Evolutionary conservation across 2,329 filamentous ascomycete genomes (phyloP).

Genomic region (Sclerotinia glacialis): DNA sequence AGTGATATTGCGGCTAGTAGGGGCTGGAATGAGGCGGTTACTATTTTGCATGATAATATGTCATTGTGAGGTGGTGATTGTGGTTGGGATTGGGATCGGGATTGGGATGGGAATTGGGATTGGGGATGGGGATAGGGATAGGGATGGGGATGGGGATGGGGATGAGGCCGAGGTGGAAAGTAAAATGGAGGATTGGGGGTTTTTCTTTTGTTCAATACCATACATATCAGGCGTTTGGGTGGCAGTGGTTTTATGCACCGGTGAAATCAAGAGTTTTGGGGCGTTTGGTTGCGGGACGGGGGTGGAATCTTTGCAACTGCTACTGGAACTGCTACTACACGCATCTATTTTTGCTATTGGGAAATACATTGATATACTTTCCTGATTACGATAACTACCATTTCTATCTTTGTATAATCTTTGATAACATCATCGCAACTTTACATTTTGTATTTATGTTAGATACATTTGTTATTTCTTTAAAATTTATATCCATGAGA

Average conservation of each 20-base stretch:
- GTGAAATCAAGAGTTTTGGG: background rate
- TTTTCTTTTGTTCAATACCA: background rate
- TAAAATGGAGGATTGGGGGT: background rate
- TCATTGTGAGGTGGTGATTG: slow-evolving; percentile 4
- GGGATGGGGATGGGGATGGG: background rate
- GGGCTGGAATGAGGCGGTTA: slow-evolving; percentile 56
- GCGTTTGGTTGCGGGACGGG: too few relatives aligned
- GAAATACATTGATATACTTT: background rate
- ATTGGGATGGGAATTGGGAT: background rate
- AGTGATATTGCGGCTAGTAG: slow-evolving; percentile 57
- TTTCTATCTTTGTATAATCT: background rate
- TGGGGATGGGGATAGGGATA: background rate
- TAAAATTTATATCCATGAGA: too few relatives aligned
- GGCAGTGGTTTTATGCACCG: background rate
- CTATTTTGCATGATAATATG: slow-evolving; percentile 22
- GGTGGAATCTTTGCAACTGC: background rate
- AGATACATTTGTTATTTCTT: too few relatives aligned
- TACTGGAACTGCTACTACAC: background rate
- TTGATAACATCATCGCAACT: too few relatives aligned
- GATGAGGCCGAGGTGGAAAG: background rate
- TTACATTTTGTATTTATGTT: too few relatives aligned
- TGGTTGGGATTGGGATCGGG: background rate
- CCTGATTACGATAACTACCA: background rate
- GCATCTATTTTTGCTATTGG: background rate
- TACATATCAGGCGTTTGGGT: background rate